Evolutionary conservation across 257 asterid species (phyloP).

Genomic region (Fraxinus americana): DNA sequence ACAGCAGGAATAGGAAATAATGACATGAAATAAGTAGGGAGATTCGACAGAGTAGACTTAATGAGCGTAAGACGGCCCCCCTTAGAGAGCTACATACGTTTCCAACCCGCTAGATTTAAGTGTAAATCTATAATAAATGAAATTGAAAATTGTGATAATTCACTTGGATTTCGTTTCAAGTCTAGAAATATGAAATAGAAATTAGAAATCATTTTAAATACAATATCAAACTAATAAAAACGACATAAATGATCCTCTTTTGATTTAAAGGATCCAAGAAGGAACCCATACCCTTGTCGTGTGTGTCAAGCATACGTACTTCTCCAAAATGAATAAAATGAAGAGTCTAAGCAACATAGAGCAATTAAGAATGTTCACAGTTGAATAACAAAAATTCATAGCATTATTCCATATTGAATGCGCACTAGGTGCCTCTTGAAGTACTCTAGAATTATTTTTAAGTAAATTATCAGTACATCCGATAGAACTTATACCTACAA

Average conservation of each 20-base stretch:
- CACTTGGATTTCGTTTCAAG: background rate
- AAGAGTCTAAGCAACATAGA: background rate
- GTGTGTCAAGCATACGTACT: background rate
- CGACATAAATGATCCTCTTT: no score
- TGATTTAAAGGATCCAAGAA: background rate
- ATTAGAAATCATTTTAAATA: background rate
- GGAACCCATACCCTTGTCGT: background rate
- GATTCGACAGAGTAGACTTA: no score
- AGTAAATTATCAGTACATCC: background rate
- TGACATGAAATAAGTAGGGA: no score
- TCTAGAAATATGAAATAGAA: background rate
- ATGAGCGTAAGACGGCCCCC: no score
- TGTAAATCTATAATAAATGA: background rate
- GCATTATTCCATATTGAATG: background rate
- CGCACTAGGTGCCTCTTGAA: background rate
- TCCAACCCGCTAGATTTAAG: no score
- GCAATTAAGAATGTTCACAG: background rate
- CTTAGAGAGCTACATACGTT: no score
- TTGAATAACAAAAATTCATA: background rate
- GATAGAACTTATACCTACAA: slow-evolving; percentile 9
- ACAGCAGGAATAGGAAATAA: no score
- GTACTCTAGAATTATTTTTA: background rate
- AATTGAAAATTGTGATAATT: no score
- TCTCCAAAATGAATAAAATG: background rate
- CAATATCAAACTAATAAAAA: background rate